Conservation (phyloP, 805 yeast genomes). For the Pichia scutulata region DNA sequence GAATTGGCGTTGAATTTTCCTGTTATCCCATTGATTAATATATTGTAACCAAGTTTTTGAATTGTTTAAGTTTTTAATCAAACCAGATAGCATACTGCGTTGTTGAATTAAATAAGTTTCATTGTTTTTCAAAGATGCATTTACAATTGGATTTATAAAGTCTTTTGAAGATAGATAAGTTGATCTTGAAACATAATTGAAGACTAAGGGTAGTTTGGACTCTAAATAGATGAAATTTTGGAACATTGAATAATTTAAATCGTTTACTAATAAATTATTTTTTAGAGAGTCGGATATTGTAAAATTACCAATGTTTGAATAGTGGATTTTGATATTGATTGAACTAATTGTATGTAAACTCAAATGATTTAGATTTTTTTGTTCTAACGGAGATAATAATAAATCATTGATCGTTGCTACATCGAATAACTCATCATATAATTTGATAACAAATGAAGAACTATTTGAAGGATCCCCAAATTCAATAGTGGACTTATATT, state of each 20-base stretch:
- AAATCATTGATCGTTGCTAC: constrained; percentile 7
- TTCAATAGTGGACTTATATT: background rate
- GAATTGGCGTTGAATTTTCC: constrained; percentile 7
- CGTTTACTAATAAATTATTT: constrained; percentile 10
- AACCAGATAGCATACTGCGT: constrained; percentile 20
- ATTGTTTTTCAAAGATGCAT: constrained; percentile 14
- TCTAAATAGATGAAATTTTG: constrained; percentile 20
- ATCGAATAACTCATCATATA: constrained; percentile 8
- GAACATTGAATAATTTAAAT: constrained; percentile 23
- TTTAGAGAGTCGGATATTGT: background rate
- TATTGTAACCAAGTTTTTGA: constrained; percentile 5
- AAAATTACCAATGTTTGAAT: background rate
- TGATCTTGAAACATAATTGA: constrained; percentile 21
- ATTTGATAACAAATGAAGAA: background rate
- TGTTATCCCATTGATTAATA: constrained; percentile 4
- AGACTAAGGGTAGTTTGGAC: constrained; percentile 22
- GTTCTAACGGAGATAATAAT: constrained; percentile 7
- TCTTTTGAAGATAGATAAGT: constrained; percentile 15
- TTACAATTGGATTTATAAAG: constrained; percentile 11
- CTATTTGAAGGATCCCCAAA: background rate
- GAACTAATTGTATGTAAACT: background rate
- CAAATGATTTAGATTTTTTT: constrained; percentile 6
- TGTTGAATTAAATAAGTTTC: constrained; percentile 14
- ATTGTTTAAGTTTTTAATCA: constrained; percentile 17
- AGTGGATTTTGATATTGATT: constrained; percentile 4